These are phyloP conservation scores for Aspergillus avenaceus DNA, from an alignment of 495 filamentous ascomycete genomes.

Conservation along the genomic window DNA sequence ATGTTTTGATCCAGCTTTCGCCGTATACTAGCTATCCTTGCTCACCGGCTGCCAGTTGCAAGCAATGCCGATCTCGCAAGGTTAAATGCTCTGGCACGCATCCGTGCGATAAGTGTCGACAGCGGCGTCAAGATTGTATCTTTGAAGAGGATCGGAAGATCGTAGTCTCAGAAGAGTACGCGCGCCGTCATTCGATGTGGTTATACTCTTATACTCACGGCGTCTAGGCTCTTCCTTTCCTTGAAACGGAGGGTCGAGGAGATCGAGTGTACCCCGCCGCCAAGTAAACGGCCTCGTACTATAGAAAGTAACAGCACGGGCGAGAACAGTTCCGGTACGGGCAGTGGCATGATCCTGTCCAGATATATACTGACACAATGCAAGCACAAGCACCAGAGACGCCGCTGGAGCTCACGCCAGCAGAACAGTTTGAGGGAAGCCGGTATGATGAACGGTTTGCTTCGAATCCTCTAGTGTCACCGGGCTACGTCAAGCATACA, in stretches of 20 bases:
- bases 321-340: slow-evolving; percentile 3
- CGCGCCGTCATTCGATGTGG: background rate
- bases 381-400: background rate
- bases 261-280: slow-evolving; percentile 3
- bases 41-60: slow-evolving; percentile 15
- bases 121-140: slow-evolving; percentile 23
- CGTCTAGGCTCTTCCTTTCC: slow-evolving; percentile 14
- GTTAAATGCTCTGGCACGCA: slow-evolving; percentile 28
- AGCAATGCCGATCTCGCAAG: slow-evolving; percentile 30
- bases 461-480: slow-evolving; percentile 18
- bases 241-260: slow-evolving; percentile 18
- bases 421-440: slow-evolving; percentile 3
- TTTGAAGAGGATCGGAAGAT: slow-evolving; percentile 30
- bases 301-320: background rate
- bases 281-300: slow-evolving; percentile 8
- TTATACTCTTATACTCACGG: background rate
- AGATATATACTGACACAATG: background rate
- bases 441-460: slow-evolving; percentile 17
- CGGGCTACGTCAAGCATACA: slow-evolving; percentile 15
- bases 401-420: slow-evolving; percentile 5
- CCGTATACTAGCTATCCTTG: background rate
- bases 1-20: background rate
- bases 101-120: slow-evolving; percentile 28
- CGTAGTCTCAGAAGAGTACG: slow-evolving; percentile 26
- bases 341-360: background rate